Evolutionary conservation across 2,329 filamentous ascomycete species (phyloP).

Genomic region (Colletotrichum sp.): DNA sequence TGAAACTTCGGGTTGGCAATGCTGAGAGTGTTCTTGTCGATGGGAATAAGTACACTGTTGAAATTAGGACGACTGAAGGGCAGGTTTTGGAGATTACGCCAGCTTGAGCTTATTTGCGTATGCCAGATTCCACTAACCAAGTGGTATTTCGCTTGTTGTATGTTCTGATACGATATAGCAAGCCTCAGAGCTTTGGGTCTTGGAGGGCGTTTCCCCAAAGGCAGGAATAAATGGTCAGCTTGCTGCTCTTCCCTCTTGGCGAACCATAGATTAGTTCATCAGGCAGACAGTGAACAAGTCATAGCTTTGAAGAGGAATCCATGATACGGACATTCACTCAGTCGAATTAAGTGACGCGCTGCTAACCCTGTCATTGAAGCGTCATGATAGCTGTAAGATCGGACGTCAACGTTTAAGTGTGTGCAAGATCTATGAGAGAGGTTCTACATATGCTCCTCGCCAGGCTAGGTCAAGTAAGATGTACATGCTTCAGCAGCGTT

Average conservation of each 20-base stretch:
- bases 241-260: background rate
- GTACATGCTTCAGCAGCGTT: background rate
- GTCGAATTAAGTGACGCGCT: background rate
- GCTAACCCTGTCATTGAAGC: background rate
- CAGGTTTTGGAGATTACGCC: background rate
- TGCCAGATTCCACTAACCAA: background rate
- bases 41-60: background rate
- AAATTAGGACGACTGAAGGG: background rate
- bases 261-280: background rate
- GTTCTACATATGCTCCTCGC: background rate
- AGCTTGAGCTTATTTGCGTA: background rate
- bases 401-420: background rate
- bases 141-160: background rate
- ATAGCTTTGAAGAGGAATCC: background rate
- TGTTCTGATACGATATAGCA: background rate
- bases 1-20: background rate
- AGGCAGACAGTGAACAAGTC: background rate
- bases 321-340: background rate
- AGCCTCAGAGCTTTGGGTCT: background rate
- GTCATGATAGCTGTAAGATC: background rate
- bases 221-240: background rate
- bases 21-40: background rate
- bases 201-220: background rate
- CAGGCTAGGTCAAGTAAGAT: background rate
- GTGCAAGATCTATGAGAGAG: background rate